A percentile compares a stretch with the other conserved stretches of the same genome.
Evolutionary conservation across 768 basidiomycete genomes (phyloP).

Genomic region (Leccinum arenicola): DNA sequence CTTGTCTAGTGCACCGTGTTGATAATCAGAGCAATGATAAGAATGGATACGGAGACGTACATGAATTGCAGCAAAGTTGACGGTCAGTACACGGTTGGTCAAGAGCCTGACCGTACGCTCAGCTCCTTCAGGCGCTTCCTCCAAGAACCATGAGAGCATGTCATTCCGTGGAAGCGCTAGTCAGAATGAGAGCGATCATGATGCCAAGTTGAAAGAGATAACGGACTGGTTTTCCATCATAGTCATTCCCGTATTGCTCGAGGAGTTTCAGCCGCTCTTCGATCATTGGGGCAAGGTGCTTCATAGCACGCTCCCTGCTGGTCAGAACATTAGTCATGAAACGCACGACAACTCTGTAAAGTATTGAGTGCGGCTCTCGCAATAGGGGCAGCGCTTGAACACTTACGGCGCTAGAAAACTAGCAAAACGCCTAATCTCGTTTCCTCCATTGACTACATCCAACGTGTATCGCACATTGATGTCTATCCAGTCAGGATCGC

Average conservation of each 20-base stretch:
- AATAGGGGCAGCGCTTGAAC: not conserved
- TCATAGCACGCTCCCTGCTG: not conserved
- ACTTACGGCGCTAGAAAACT: not conserved
- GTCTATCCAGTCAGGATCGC: not conserved
- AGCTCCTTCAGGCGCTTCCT: not conserved
- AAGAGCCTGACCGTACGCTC: not conserved
- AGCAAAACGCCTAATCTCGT: not conserved
- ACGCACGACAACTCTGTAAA: not conserved
- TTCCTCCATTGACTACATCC: not conserved
- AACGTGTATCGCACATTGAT: not conserved
- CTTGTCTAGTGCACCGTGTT: not conserved
- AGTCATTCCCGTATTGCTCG: not conserved
- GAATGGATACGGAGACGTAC: conserved; percentile 7
- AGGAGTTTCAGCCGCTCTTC: not conserved
- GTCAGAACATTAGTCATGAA: not conserved
- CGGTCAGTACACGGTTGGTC: not conserved
- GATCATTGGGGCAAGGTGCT: not conserved
- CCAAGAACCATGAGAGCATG: not conserved
- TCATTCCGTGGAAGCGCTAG: not conserved
- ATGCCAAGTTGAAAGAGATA: not conserved
- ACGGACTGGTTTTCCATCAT: not conserved
- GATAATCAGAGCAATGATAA: not conserved
- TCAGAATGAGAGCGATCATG: not conserved
- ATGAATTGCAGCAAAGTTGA: conserved; percentile 7
- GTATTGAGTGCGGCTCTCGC: not conserved